Evolutionary conservation across 2,329 filamentous ascomycete species (phyloP).

Genomic region (Aspergillus terreus): DNA sequence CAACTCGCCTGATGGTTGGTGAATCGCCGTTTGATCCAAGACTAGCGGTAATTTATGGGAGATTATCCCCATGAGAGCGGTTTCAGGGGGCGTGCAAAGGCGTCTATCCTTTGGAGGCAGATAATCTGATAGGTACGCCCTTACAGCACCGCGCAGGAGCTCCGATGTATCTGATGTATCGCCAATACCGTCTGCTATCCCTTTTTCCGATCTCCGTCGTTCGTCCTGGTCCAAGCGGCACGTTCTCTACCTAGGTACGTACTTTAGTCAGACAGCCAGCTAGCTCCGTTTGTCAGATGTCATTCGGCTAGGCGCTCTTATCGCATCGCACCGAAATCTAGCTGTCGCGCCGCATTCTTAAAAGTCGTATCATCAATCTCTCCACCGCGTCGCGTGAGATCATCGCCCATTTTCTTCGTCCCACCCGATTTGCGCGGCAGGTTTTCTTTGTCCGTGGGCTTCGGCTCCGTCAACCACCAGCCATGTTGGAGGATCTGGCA

Average conservation of each 20-base stretch:
- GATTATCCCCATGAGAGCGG: neutral
- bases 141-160: neutral
- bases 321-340: constrained; percentile 64
- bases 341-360: constrained; percentile 74
- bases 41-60: neutral
- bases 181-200: too few species aligned
- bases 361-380: constrained; percentile 62
- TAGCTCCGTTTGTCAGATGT: too few species aligned
- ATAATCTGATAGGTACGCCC: neutral
- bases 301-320: neutral
- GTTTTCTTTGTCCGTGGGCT: constrained; percentile 76
- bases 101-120: neutral
- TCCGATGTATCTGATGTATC: too few species aligned
- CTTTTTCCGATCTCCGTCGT: too few species aligned
- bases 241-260: too few species aligned
- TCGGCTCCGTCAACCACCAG: constrained; percentile 83
- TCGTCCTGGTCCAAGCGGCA: too few species aligned
- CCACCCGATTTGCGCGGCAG: constrained; percentile 74
- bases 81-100: neutral
- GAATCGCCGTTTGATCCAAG: neutral
- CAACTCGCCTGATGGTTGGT: neutral
- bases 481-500: constrained; percentile 72
- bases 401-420: constrained; percentile 72
- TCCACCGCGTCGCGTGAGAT: constrained; percentile 73
- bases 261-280: too few species aligned